Evolutionary conservation across 768 basidiomycete species (phyloP), one percentile per base, ranked within the genome.

Genomic region (Plicaturopsis crispa): DNA sequence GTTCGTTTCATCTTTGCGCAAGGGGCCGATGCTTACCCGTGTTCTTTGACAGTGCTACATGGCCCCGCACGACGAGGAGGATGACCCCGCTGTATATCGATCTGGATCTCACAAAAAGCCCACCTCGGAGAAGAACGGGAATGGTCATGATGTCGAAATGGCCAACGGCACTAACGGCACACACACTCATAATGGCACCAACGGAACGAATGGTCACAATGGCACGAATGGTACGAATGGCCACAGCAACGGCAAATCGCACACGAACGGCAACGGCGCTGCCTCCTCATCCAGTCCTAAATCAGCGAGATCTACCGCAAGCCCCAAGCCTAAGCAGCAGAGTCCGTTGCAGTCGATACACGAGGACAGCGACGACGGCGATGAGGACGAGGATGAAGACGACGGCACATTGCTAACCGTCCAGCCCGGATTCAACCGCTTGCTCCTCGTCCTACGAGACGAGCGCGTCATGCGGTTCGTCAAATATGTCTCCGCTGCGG

Each of bases 21-120:
- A 34, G 18, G 12, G 3, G 18, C 6, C 26, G 6, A 33, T 24
- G 14, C 42, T 43, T 21, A 26, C 30, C 23, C 33, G 28, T 20
- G 24, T 36, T 32, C n/a, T n/a, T 40, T 31, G 24, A 6, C 45
- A 90, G 83, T 92, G 91, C 54, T 98, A 97, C 59, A 85, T 96
- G 76, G 86, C 91, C 2, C 87, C 89, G 30, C 90, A 94, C 46
- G 83, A 93, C 45, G 91, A 88, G 48, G 89, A 90, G 52, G 92
- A 94, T 46, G 93, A 98, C 57, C 92, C 92, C 11, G 90, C 93
- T 2, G 84, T 96, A 12, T 98, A 94, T 57, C 83, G 90, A 20
- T 73, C 76, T 13, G 53, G 60, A 22, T 48, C 54, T 23, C 43
- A 37, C 20, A 49, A 50, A 35, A 55, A 53, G 41, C 18, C 32